Conservation (phyloP, 352 stramenopile genomes). For the Halophytophthora batemanensis region DNA sequence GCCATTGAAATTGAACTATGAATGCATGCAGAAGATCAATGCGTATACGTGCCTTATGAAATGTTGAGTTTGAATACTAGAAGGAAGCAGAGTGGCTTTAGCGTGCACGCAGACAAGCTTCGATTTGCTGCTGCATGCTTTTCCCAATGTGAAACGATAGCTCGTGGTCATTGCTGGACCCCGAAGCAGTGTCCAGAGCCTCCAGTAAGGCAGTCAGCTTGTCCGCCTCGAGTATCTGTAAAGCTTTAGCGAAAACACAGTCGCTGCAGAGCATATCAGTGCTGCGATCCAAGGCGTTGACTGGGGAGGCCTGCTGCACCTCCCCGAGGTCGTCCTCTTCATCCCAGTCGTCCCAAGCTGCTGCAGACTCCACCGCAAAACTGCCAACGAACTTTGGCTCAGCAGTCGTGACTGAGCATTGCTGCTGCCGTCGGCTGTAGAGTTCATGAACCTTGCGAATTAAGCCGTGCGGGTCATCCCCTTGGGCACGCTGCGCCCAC, state of each 20-base stretch:
- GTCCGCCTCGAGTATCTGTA: constrained; percentile 6
- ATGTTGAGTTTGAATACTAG: not conserved
- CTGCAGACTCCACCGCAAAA: not conserved
- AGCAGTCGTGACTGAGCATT: not conserved
- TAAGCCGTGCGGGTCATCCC: not conserved
- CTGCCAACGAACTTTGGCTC: constrained; percentile 3
- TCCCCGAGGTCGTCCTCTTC: constrained; percentile 18
- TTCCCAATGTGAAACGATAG: constrained; percentile 8
- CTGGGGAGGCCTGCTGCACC: constrained; percentile 15
- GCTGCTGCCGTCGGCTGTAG: constrained; percentile 15
- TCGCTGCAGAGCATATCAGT: constrained; percentile 1
- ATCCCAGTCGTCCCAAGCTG: constrained; percentile 45
- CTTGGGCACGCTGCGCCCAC: constrained; percentile 11
- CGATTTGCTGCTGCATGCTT: constrained; percentile 23
- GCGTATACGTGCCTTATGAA: constrained; percentile 7
- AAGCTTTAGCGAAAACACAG: constrained; percentile 8
- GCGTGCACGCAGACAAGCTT: not conserved
- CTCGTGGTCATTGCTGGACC: not conserved
- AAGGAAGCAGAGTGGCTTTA: not conserved
- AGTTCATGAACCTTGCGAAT: constrained; percentile 4
- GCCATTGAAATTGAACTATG: no score
- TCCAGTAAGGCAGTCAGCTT: constrained; percentile 6
- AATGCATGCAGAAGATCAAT: not conserved
- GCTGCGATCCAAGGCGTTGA: not conserved
- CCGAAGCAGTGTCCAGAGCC: not conserved